Percentiles rank a stretch among this genome's conserved stretches.
Evolutionary conservation across 257 asterid genomes (phyloP).

Genomic region (Petrea volubilis): DNA sequence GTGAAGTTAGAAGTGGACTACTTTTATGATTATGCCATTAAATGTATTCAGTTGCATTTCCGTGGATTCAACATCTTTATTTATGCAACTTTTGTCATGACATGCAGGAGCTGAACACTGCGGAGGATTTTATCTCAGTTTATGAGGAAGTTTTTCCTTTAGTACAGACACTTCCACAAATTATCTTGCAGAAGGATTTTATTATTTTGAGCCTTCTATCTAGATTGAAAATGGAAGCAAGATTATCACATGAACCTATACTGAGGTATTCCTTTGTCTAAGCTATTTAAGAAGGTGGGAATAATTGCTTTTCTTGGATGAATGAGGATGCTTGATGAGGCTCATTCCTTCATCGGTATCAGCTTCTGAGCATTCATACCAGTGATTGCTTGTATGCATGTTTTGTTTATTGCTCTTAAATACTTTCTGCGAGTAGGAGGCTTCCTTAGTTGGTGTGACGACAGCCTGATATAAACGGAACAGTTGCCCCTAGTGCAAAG

Average conservation of each 20-base stretch:
- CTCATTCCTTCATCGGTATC: neutral
- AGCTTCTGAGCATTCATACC: neutral
- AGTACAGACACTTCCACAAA: slow-evolving; percentile 90
- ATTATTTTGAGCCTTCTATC: slow-evolving; percentile 61
- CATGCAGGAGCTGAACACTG: slow-evolving; percentile 90
- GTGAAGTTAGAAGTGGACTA: neutral
- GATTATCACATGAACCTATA: slow-evolving; percentile 82
- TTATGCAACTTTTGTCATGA: slow-evolving; percentile 14
- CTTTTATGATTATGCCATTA: neutral
- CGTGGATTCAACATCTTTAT: neutral
- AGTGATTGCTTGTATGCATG: slow-evolving; percentile 2
- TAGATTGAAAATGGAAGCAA: slow-evolving; percentile 64
- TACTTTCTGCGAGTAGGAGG: neutral
- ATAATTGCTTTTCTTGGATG: slow-evolving; percentile 3
- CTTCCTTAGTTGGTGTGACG: neutral
- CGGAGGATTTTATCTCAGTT: slow-evolving; percentile 83
- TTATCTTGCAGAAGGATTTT: slow-evolving; percentile 76
- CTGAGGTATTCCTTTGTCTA: slow-evolving; percentile 53
- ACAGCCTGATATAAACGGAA: neutral
- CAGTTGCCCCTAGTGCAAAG: neutral
- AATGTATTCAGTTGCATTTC: neutral
- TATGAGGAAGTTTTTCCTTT: slow-evolving; percentile 80
- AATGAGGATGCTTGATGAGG: slow-evolving; percentile 10
- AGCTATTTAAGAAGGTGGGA: neutral
- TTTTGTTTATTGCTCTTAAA: neutral